Evolutionary conservation across 306 rosid species (phyloP), one percentile per base, ranked within the genome.

Genomic region (Rosa persica): DNA sequence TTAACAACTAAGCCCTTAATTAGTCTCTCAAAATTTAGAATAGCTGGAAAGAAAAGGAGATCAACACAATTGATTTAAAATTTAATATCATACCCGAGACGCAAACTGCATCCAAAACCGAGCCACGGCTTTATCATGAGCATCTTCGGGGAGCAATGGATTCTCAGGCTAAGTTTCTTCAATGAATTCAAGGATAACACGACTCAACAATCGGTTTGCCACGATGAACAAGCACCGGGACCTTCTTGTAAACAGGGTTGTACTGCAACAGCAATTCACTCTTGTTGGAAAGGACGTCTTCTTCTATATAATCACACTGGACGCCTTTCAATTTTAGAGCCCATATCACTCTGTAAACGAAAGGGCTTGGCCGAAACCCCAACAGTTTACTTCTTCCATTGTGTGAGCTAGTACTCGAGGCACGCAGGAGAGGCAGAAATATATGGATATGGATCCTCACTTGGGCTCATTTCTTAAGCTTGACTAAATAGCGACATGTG

Each of bases 101-200:
- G 1, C 39, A 23, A 75, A 83, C 61, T 88, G 65, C 2, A 88
- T 81, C 91, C 89, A 86, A 52, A 89, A 82, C 22, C 85, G 88
- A 76, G 90, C 89, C 4, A 82, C 30, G 74, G 88, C 88, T 77
- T 64, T 85, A 17, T 85, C 70, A 67, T 89, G 38, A 25, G 67
- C 13, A 79, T 89, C 79, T 30, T 52, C 7, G 8, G 91, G 89
- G 1, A 87, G 84, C 84, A 87, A 70, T 0, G 83, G 89, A 12
- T 76, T 83, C 0, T 78, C 5, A 1, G 86, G 87, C 93, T 89
- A 89, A 6, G 43, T 39, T 6, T 39, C 43, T 39, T 39, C 43
- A 39, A 39, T 39, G 43, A 4, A 39, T 39, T 39, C 43, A 39
- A 39, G 43, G 43, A 39, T 39, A 6, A 5, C 43, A 39, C 5